phyloP scores from a whole-genome alignment of 192 early-diverging fungal species.

The Dispira simplex region DNA sequence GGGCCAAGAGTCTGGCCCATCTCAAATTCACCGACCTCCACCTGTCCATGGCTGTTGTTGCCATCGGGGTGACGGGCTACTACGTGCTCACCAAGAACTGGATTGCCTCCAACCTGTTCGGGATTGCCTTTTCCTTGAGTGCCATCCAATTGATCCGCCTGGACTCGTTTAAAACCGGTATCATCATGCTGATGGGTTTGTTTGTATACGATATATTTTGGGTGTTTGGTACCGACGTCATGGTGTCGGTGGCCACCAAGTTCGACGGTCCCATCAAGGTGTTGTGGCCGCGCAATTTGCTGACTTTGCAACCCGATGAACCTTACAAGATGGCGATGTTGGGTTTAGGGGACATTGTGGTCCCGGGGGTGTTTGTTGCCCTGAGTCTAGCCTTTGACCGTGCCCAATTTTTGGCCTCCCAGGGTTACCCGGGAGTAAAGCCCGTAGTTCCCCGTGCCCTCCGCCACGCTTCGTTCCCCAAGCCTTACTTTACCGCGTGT shows the following conservation, averaged over 20 bases:
- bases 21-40: conserved; percentile 52
- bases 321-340: conserved; percentile 69
- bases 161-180: conserved; percentile 95
- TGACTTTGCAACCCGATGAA: conserved; percentile 24
- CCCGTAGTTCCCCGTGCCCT: conserved; percentile 19
- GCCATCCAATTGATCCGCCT: conserved; percentile 76
- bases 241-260: conserved; percentile 93
- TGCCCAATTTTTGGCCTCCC: conserved; percentile 42
- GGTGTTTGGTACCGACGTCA: conserved; percentile 98
- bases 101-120: conserved; percentile 80
- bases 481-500: conserved; percentile 80
- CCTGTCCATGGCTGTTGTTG: conserved; percentile 33
- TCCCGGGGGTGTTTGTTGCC: conserved; percentile 90
- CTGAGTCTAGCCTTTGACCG: conserved; percentile 84
- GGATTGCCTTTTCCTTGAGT: conserved; percentile 71
- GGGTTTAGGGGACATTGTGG: conserved; percentile 92
- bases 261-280: conserved; percentile 98
- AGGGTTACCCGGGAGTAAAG: conserved; percentile 33
- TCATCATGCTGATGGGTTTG: conserved; percentile 75
- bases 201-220: conserved; percentile 98
- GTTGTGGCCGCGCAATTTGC: conserved; percentile 61
- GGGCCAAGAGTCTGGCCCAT: conserved; percentile 14
- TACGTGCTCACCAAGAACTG: conserved; percentile 86
- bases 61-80: conserved; percentile 42
- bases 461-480: conserved; percentile 40